phyloP scores from a whole-genome alignment of 208 protist species.

The Crithidia brevicula region DNA sequence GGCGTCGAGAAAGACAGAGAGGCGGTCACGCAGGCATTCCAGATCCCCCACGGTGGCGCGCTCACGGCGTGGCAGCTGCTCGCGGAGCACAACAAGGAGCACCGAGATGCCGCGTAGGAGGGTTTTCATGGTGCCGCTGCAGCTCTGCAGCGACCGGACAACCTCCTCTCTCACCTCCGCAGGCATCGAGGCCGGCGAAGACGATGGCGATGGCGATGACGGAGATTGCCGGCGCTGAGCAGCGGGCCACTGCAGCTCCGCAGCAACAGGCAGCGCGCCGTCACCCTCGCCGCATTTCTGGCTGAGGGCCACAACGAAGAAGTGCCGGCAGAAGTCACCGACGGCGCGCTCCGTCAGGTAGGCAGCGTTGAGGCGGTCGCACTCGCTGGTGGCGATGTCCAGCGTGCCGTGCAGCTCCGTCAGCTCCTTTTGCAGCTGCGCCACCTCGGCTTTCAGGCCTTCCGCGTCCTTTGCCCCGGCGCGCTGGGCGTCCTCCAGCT shows the following conservation, averaged over 20 bases:
- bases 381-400: conserved; percentile 33
- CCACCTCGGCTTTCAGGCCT: conserved; percentile 23
- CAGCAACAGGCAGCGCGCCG: background rate
- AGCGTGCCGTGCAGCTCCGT: conserved; percentile 50
- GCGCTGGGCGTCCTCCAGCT: conserved; percentile 42
- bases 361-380: conserved; percentile 54
- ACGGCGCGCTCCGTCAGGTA: conserved; percentile 45
- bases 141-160: conserved; percentile 21
- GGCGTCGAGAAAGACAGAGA: conserved; percentile 55
- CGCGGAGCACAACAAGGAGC: conserved; percentile 59
- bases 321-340: conserved; percentile 70
- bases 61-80: conserved; percentile 49
- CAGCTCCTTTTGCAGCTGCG: conserved; percentile 39
- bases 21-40: conserved; percentile 57
- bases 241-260: conserved; percentile 20
- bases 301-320: conserved; percentile 30
- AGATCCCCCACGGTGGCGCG: conserved; percentile 50
- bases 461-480: conserved; percentile 19
- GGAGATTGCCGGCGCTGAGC: background rate
- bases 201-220: background rate
- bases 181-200: background rate
- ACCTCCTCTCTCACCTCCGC: conserved; percentile 24
- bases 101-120: conserved; percentile 62
- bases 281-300: too few relatives aligned
- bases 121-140: conserved; percentile 37